Conservation (phyloP, 148 eudicot genomes). For the Spergularia bocconei region DNA sequence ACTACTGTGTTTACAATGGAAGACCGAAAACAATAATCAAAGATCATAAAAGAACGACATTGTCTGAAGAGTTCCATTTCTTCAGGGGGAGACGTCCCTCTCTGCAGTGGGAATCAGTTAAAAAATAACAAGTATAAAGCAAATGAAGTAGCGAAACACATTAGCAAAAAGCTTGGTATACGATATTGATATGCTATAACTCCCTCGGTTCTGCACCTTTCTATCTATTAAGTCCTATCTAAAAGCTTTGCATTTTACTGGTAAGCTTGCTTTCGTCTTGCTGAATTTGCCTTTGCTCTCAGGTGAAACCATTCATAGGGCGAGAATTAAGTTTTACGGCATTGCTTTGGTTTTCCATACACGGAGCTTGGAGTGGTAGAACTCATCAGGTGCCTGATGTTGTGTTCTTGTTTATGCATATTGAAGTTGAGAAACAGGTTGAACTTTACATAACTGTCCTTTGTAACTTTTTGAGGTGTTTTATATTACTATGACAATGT, state of each 20-base stretch:
- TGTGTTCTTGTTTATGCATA: background rate
- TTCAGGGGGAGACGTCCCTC: too few relatives aligned
- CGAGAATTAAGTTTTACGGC: slow-evolving; percentile 11
- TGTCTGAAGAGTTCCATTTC: too few relatives aligned
- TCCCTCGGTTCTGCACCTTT: background rate
- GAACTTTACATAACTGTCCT: too few relatives aligned
- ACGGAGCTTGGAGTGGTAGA: slow-evolving; percentile 2
- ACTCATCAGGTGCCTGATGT: background rate
- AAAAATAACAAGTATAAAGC: too few relatives aligned
- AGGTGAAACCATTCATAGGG: slow-evolving; percentile 21
- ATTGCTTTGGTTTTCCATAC: background rate
- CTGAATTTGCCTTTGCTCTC: background rate
- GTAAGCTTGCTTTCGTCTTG: background rate
- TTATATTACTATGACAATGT: too few relatives aligned
- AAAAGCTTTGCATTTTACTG: background rate
- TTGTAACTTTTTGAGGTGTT: too few relatives aligned
- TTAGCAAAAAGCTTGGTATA: too few relatives aligned
- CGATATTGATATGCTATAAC: background rate
- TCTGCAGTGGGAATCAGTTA: too few relatives aligned
- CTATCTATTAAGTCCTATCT: background rate
- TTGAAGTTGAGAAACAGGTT: background rate
- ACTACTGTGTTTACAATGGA: too few relatives aligned
- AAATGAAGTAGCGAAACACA: too few relatives aligned
- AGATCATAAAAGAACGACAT: too few relatives aligned
- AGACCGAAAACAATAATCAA: too few relatives aligned